Evolutionary conservation across 805 yeast species (phyloP).

Genomic region (Nakazawaea molendinolei): DNA sequence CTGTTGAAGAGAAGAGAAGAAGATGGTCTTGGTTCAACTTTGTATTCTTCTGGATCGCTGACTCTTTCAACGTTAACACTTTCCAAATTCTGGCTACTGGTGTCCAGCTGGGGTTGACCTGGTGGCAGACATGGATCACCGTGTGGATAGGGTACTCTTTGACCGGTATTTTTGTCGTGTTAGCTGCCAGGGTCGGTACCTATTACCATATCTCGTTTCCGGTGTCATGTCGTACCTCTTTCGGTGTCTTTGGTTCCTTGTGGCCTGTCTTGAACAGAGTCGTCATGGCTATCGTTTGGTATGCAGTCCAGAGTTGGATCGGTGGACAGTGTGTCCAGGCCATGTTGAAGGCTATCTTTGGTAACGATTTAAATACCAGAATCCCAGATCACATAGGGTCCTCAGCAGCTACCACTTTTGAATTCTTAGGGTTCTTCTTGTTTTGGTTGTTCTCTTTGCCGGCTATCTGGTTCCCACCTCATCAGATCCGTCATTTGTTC

Average conservation of each 20-base stretch:
- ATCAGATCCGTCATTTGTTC: constrained; percentile 74
- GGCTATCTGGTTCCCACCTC: constrained; percentile 76
- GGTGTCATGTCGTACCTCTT: constrained; percentile 70
- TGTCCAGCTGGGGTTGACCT: constrained; percentile 64
- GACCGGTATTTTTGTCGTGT: constrained; percentile 61
- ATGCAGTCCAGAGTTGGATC: constrained; percentile 77
- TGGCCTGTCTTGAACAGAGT: constrained; percentile 90
- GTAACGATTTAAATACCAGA: constrained; percentile 51
- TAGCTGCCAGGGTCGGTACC: constrained; percentile 75
- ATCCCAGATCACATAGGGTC: constrained; percentile 62
- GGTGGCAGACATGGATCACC: constrained; percentile 91
- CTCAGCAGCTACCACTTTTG: constrained; percentile 53
- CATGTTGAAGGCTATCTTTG: constrained; percentile 74
- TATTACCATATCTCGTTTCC: constrained; percentile 83
- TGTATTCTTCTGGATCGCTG: constrained; percentile 82
- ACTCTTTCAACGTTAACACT: constrained; percentile 82
- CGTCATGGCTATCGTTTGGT: constrained; percentile 67
- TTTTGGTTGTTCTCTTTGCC: constrained; percentile 81
- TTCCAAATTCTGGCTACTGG: constrained; percentile 92
- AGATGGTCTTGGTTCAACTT: constrained; percentile 84
- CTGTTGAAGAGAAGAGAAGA: constrained; percentile 68
- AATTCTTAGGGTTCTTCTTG: constrained; percentile 69
- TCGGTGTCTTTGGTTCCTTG: constrained; percentile 79
- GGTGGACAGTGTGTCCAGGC: constrained; percentile 79
- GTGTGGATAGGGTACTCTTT: constrained; percentile 80